Base-by-base conservation (phyloP, 352 stramenopile species). In the Globisporangium sylvaticum region DNA sequence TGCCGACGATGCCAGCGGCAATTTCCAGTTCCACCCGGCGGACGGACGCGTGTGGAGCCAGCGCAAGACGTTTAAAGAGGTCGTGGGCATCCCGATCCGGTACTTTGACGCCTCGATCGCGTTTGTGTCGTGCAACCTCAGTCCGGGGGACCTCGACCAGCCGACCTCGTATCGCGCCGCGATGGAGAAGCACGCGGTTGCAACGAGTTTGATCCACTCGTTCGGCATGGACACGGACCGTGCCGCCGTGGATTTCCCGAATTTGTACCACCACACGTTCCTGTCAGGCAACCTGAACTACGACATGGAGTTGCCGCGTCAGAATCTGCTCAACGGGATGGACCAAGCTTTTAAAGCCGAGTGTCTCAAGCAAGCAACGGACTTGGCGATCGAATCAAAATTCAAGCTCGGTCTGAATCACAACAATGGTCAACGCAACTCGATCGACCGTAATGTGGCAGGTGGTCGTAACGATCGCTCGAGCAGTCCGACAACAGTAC, bases 101-200 rank as follows among this genome's bases (percentile, higher is more conserved):
- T 93, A 94, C 56, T 95, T 94, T 57, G 87, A 94, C 50, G 86
- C 83, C 6, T 92, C 87, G 1, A 84, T 95, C n/a, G 83, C 87
- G 5, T 93, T 95, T 58, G 86, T 93, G 0, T 91, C 85, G 58
- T 92, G 83, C 64, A 90, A 90, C 61, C 80, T 95, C 39, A 80
- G 78, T 25, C 39, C 66, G 1, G 39, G 54, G 0, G 53, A 66
- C 20, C 44, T 29, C 25, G 68, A 74, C 44, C 65, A 62, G 8
- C 61, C 12, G 25, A 81, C 42, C 25, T 60, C 64, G 31, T 71
- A 81, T 1, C 76, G 69, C 14, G 62, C 69, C 2, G 60, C 89
- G 6, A 56, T 74, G 20, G 70, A 73, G 2, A 93, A 92, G 63
- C 81, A 94, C 53, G 68, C 74, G 4, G 68, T 84, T 0, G 81